Percentiles rank a stretch among this genome's conserved stretches.
Conservation (phyloP, 2,329 filamentous ascomycete genomes). For the Aspergillus novofumigatus region DNA sequence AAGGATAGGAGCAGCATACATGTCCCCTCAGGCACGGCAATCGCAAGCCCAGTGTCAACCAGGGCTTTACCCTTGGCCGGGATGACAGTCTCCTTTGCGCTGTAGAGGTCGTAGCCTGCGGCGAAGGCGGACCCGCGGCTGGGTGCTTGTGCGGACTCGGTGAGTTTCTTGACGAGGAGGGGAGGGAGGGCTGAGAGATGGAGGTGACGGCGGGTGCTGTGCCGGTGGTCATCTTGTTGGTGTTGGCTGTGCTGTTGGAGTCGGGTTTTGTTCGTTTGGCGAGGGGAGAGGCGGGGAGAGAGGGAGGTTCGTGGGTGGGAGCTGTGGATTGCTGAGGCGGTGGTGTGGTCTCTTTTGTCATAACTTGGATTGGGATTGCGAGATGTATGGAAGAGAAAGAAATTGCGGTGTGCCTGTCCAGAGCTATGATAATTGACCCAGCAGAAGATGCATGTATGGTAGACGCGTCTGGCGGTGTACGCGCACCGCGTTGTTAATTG, state of each 20-base stretch:
- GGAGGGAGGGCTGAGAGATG: slow-evolving; percentile 49
- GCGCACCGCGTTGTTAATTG: slow-evolving; percentile 17
- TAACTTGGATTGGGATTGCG: slow-evolving; percentile 19
- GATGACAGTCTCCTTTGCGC: slow-evolving; percentile 66
- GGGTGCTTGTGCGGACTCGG: slow-evolving; percentile 71
- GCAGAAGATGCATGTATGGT: not conserved
- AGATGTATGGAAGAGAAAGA: slow-evolving; percentile 1
- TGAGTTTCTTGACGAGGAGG: slow-evolving; percentile 84
- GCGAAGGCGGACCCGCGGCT: slow-evolving; percentile 86
- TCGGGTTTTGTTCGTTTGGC: slow-evolving; percentile 74
- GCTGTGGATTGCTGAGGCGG: slow-evolving; percentile 21
- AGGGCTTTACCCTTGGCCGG: slow-evolving; percentile 78
- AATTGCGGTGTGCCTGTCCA: not conserved
- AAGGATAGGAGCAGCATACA: slow-evolving; percentile 54
- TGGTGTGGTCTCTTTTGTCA: slow-evolving; percentile 41
- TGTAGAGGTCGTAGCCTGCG: slow-evolving; percentile 92
- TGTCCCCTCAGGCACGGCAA: slow-evolving; percentile 84
- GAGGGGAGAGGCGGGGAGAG: slow-evolving; percentile 67
- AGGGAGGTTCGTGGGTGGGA: slow-evolving; percentile 46
- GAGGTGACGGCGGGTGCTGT: slow-evolving; percentile 31
- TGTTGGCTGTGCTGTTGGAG: slow-evolving; percentile 25
- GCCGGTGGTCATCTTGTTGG: slow-evolving; percentile 29
- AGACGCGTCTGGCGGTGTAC: slow-evolving; percentile 19
- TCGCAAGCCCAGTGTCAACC: slow-evolving; percentile 85
- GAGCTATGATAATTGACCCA: not conserved